Percentiles rank a stretch among this genome's conserved stretches.
These are phyloP conservation scores for Cairneyella variabilis DNA, from an alignment of 495 filamentous ascomycete genomes.

Conservation along the genomic window DNA sequence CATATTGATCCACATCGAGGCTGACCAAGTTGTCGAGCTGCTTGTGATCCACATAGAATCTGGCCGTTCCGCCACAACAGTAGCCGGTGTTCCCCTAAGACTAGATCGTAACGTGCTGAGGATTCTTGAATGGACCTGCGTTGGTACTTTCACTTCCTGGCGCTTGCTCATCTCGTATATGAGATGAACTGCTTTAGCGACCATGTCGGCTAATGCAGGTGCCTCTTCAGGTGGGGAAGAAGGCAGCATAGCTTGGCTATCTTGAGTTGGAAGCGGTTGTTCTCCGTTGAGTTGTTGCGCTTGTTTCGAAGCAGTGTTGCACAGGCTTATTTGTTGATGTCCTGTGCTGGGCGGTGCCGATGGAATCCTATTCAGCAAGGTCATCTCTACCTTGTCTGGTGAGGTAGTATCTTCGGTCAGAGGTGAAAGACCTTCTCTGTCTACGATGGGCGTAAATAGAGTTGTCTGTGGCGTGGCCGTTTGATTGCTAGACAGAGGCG, in stretches of 20 bases:
- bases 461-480: neutral
- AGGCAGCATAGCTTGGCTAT: conserved; percentile 3
- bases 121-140: conserved; percentile 1
- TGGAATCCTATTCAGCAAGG: neutral
- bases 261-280: conserved; percentile 1
- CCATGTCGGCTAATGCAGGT: neutral
- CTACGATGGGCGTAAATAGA: neutral
- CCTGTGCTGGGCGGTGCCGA: neutral
- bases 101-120: conserved; percentile 1
- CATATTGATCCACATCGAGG: conserved; percentile 12
- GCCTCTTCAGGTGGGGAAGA: neutral
- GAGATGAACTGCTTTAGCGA: conserved; percentile 1
- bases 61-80: neutral
- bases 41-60: conserved; percentile 4
- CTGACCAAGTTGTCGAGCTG: conserved; percentile 5
- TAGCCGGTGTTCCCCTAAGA: neutral
- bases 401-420: neutral
- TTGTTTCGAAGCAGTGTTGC: neutral
- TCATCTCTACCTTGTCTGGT: conserved; percentile 3
- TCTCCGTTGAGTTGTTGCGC: neutral
- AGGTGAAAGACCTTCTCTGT: conserved; percentile 1
- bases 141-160: conserved; percentile 1
- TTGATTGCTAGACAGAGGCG: neutral
- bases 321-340: neutral
- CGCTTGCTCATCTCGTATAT: neutral